Conservation (phyloP, 768 basidiomycete genomes). For the Amanita phalloides region DNA sequence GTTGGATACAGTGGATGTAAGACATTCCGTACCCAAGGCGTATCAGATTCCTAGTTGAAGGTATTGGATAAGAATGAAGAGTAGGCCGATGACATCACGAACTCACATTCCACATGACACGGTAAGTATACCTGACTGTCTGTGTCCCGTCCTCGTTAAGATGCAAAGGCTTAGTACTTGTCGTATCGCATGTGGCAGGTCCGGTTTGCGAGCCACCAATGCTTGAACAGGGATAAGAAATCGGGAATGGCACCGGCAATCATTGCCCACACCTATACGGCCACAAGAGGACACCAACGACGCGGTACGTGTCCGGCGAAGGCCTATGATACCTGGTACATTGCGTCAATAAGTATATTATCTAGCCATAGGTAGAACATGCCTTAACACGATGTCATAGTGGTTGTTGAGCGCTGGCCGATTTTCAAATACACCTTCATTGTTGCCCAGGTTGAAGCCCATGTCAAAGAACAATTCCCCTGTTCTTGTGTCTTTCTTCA, state of each 20-base stretch:
- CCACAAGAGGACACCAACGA: slow-evolving; percentile 92
- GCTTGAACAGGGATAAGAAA: slow-evolving; percentile 22
- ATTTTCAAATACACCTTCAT: slow-evolving; percentile 45
- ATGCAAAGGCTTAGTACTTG: slow-evolving; percentile 32
- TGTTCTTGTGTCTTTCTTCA: slow-evolving; percentile 72
- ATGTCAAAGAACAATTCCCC: slow-evolving; percentile 88
- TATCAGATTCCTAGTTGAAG: slow-evolving; percentile 59
- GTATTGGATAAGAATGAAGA: background rate
- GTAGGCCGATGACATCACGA: background rate
- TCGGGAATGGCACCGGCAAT: background rate
- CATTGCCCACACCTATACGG: slow-evolving; percentile 27
- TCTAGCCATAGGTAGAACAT: slow-evolving; percentile 8
- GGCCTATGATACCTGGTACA: slow-evolving; percentile 66
- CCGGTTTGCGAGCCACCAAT: slow-evolving; percentile 51
- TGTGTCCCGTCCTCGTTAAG: slow-evolving; percentile 53
- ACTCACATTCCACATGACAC: slow-evolving; percentile 77
- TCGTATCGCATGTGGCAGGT: slow-evolving; percentile 39
- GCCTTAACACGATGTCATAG: slow-evolving; percentile 80
- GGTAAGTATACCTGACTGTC: slow-evolving; percentile 76
- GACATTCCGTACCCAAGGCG: slow-evolving; percentile 54
- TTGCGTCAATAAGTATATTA: slow-evolving; percentile 1
- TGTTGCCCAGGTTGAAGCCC: slow-evolving; percentile 87
- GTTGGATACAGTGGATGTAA: background rate
- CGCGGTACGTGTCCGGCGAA: slow-evolving; percentile 58
- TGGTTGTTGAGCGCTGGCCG: slow-evolving; percentile 82